Percentiles rank a stretch among this genome's conserved stretches.
phyloP scores from a whole-genome alignment of 139 green algal species.

The Coelastrella sp. region DNA sequence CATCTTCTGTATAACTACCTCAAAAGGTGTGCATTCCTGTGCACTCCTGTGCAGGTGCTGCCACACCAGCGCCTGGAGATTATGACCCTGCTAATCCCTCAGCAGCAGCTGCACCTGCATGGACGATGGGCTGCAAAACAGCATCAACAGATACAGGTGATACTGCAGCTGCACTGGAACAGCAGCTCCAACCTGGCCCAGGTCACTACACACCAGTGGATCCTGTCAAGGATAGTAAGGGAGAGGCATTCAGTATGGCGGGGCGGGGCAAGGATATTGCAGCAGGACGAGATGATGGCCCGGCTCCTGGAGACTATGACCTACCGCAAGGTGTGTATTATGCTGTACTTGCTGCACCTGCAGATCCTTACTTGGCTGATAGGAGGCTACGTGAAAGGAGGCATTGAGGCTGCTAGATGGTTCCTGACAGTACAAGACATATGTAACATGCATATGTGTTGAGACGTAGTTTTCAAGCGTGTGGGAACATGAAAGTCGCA shows the following conservation, averaged over 20 bases:
- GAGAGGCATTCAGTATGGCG: slow-evolving; percentile 7
- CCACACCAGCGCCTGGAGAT: slow-evolving; percentile 6
- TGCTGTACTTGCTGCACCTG: neutral
- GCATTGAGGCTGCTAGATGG: too few species aligned
- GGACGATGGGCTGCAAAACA: slow-evolving; percentile 20
- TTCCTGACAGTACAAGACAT: too few species aligned
- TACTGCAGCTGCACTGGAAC: neutral
- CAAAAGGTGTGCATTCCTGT: neutral
- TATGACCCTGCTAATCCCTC: neutral
- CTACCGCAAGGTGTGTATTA: neutral
- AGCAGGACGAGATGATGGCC: neutral
- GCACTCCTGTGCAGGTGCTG: neutral
- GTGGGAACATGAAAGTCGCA: too few species aligned
- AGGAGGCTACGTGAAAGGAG: too few species aligned
- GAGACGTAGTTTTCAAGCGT: too few species aligned
- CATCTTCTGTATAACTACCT: too few species aligned
- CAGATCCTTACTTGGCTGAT: neutral
- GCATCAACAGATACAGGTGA: neutral
- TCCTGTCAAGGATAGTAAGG: neutral
- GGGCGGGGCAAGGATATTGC: neutral
- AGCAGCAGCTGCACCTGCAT: slow-evolving; percentile 25
- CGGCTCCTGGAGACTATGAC: slow-evolving; percentile 24
- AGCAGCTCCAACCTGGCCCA: slow-evolving; percentile 10
- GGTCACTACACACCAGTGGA: slow-evolving; percentile 3
- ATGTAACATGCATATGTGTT: too few species aligned